A percentile compares a stretch with the other conserved stretches of the same genome.
phyloP scores from a whole-genome alignment of 495 filamentous ascomycete species.

The Physcia stellaris region DNA sequence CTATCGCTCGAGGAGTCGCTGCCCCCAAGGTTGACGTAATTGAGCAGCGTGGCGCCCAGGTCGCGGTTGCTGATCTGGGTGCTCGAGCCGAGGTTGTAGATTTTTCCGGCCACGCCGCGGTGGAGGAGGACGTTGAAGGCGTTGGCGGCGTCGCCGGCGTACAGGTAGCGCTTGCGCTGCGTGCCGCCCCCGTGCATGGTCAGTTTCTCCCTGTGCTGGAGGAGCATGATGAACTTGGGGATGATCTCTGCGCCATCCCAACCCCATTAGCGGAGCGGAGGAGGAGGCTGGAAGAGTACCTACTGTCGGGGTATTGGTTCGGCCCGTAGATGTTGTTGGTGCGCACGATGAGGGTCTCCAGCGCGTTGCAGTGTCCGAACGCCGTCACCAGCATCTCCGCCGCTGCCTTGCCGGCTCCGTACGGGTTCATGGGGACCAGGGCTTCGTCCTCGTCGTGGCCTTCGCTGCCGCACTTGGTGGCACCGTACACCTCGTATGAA shows the following conservation, averaged over 20 bases:
- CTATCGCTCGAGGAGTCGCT: conserved; percentile 3
- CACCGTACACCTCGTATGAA: conserved; percentile 69
- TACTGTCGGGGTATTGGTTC: conserved; percentile 68
- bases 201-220: conserved; percentile 41
- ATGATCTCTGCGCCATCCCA: conserved; percentile 61
- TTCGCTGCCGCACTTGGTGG: conserved; percentile 46
- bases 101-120: conserved; percentile 47
- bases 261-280: no score
- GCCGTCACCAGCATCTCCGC: conserved; percentile 71
- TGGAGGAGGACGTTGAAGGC: conserved; percentile 68
- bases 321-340: conserved; percentile 74
- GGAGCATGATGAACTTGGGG: conserved; percentile 54
- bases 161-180: conserved; percentile 55
- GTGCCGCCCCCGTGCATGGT: conserved; percentile 58
- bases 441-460: conserved; percentile 47
- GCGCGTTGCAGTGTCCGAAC: conserved; percentile 57
- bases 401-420: conserved; percentile 63
- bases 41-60: conserved; percentile 34
- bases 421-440: conserved; percentile 61
- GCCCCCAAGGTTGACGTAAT: conserved; percentile 7
- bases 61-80: conserved; percentile 51
- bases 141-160: conserved; percentile 59
- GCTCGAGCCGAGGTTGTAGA: conserved; percentile 59
- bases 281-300: conserved; percentile 12
- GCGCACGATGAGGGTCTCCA: conserved; percentile 56